Conservation (phyloP, 495 filamentous ascomycete species). For the Daldinia decipiens region DNA sequence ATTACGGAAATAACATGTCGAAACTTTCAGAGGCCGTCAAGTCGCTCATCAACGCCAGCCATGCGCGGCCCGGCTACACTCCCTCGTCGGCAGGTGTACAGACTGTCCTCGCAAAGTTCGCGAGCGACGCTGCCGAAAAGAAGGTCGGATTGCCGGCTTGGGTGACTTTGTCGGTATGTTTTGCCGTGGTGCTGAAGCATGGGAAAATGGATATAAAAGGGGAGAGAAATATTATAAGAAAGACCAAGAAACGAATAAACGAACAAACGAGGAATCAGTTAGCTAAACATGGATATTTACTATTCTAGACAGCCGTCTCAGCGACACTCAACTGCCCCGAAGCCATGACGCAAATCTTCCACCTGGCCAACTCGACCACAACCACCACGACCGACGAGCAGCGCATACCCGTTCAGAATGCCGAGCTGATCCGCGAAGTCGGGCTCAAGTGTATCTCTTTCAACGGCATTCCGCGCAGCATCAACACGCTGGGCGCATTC, state of each 20-base stretch:
- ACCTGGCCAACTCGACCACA: conserved; percentile 41
- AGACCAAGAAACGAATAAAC: background rate
- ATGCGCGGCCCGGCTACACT: conserved; percentile 71
- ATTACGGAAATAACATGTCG: conserved; percentile 61
- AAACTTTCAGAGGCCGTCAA: conserved; percentile 75
- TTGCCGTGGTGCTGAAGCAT: background rate
- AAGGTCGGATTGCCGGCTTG: conserved; percentile 54
- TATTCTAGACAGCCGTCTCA: conserved; percentile 70
- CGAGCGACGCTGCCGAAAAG: conserved; percentile 58
- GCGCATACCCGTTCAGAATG: conserved; percentile 64
- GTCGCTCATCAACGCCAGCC: conserved; percentile 73
- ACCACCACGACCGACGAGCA: conserved; percentile 22
- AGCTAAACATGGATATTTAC: conserved; percentile 20
- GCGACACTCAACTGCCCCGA: conserved; percentile 80
- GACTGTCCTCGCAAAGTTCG: conserved; percentile 62
- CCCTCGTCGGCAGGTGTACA: conserved; percentile 64
- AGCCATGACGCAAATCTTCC: conserved; percentile 58
- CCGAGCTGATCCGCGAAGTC: conserved; percentile 81
- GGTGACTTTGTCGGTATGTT: conserved; percentile 48
- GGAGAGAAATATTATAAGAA: background rate
- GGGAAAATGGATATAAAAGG: background rate
- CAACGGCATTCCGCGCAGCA: conserved; percentile 84
- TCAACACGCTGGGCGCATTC: conserved; percentile 80
- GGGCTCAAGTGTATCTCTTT: conserved; percentile 85
- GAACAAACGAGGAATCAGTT: background rate